phyloP scores from a whole-genome alignment of 2,329 filamentous ascomycete genomes.

The Cylindrodendrum hubeiense region DNA sequence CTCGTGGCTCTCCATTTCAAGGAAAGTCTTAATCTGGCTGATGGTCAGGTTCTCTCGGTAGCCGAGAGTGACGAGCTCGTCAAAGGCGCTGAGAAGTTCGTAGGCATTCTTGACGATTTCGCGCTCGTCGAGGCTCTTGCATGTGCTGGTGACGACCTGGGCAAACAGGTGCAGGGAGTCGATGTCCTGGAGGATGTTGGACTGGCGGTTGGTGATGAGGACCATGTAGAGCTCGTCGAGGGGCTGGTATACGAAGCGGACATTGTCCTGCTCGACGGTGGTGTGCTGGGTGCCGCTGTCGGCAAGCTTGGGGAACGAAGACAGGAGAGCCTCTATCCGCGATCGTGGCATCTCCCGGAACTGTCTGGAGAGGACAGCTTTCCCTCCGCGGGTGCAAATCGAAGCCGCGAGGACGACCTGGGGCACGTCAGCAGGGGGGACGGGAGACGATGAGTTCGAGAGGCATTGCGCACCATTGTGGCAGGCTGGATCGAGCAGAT shows the following conservation, averaged over 20 bases:
- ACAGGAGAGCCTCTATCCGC: constrained; percentile 94
- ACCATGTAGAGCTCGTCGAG: constrained; percentile 99
- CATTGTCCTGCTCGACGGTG: constrained; percentile 98
- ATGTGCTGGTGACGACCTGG: constrained; percentile 96
- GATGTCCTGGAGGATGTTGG: constrained; percentile 99
- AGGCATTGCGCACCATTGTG: constrained; percentile 54
- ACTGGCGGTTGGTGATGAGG: constrained; percentile 98
- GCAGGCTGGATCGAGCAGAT: constrained; percentile 36
- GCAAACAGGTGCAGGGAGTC: constrained; percentile 98
- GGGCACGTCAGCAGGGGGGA: constrained; percentile 38
- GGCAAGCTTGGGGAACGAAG: constrained; percentile 97
- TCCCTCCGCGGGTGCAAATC: constrained; percentile 98
- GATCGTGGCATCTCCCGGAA: constrained; percentile 98
- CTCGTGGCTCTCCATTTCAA: constrained; percentile 99
- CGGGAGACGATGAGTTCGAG: background rate
- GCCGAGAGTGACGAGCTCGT: constrained; percentile 94
- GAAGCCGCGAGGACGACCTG: constrained; percentile 98
- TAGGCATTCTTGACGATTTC: constrained; percentile 97
- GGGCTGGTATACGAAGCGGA: constrained; percentile 99
- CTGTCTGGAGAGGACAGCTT: constrained; percentile 96
- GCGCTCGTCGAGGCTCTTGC: constrained; percentile 94
- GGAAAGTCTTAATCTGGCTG: constrained; percentile 97
- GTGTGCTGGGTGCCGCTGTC: constrained; percentile 97
- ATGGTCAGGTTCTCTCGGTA: constrained; percentile 97
- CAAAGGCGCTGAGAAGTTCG: constrained; percentile 95